These are phyloP conservation scores for Hyparrhenia diplandra DNA, from an alignment of 176 grass and related monocot species.

Conservation along the genomic window DNA sequence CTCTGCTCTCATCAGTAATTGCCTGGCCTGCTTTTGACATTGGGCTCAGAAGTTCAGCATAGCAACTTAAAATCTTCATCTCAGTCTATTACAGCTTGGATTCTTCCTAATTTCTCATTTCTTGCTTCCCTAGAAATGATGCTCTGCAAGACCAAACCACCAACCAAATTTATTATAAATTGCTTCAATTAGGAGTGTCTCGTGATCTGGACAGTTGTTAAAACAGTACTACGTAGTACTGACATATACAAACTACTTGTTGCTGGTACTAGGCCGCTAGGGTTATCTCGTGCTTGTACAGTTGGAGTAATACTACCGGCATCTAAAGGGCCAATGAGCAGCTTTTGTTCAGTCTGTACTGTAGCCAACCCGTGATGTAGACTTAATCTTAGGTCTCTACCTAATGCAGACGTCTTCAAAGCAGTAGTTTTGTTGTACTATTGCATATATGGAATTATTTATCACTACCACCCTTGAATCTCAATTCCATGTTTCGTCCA, in stretches of 20 bases:
- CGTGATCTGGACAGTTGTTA: conserved; percentile 6
- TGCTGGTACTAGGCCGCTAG: no score
- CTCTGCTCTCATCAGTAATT: conserved; percentile 5
- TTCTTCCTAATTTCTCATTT: background rate
- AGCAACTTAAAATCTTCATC: background rate
- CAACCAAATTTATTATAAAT: conserved; percentile 21
- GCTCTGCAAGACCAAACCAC: background rate
- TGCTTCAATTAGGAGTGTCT: background rate
- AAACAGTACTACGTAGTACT: background rate
- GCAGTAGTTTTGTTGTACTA: no score
- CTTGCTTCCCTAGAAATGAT: conserved; percentile 11
- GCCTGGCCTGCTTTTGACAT: background rate
- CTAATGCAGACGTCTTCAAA: conserved; percentile 26
- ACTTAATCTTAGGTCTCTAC: conserved; percentile 21
- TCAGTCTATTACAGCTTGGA: no score
- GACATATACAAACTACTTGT: background rate
- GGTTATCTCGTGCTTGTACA: no score
- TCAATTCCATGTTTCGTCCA: background rate
- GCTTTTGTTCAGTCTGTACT: conserved; percentile 10
- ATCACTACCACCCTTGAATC: background rate
- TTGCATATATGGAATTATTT: background rate
- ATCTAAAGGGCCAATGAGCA: conserved; percentile 22
- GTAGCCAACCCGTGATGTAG: conserved; percentile 10
- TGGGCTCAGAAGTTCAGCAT: background rate
- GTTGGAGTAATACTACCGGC: no score